A percentile compares a stretch with the other conserved stretches of the same genome.
These are phyloP conservation scores for Sphaerulina vaccinii DNA, from an alignment of 2,329 filamentous ascomycete genomes.

Conservation along the genomic window DNA sequence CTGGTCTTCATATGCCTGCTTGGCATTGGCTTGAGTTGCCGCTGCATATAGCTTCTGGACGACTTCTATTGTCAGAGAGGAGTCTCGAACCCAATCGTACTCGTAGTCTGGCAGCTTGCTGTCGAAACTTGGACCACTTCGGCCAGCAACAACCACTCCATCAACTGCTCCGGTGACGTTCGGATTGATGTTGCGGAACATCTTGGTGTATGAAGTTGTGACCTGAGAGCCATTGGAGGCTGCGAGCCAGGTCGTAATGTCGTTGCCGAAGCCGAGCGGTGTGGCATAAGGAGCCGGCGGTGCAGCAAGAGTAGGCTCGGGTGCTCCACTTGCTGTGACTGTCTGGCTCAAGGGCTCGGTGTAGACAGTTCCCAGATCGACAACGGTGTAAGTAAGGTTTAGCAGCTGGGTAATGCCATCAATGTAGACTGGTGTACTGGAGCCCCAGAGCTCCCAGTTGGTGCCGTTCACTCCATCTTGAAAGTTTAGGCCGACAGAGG, in stretches of 20 bases:
- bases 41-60: slow-evolving; percentile 31
- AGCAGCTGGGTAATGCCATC: slow-evolving; percentile 34
- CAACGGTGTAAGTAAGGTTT: slow-evolving; percentile 35
- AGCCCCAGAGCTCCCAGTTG: slow-evolving; percentile 33
- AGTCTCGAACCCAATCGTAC: slow-evolving; percentile 38
- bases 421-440: slow-evolving; percentile 31
- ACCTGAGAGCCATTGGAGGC: slow-evolving; percentile 27
- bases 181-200: slow-evolving; percentile 39
- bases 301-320: slow-evolving; percentile 26
- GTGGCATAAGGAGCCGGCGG: slow-evolving; percentile 33
- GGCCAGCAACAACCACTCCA: slow-evolving; percentile 36
- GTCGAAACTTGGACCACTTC: slow-evolving; percentile 30
- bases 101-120: slow-evolving; percentile 34
- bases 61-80: slow-evolving; percentile 35
- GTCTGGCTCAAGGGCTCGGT: slow-evolving; percentile 25
- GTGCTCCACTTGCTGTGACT: slow-evolving; percentile 29
- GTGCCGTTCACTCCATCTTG: slow-evolving; percentile 25
- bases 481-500: slow-evolving; percentile 30
- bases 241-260: slow-evolving; percentile 34
- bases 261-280: slow-evolving; percentile 32
- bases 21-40: slow-evolving; percentile 24
- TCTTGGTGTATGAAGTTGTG: slow-evolving; percentile 27
- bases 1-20: slow-evolving; percentile 27
- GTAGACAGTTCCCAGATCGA: slow-evolving; percentile 32
- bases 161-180: slow-evolving; percentile 29